Percentiles rank a stretch among this genome's conserved stretches.
Conservation (phyloP, 345 rosid genomes). For the Bruguiera parviflora region DNA sequence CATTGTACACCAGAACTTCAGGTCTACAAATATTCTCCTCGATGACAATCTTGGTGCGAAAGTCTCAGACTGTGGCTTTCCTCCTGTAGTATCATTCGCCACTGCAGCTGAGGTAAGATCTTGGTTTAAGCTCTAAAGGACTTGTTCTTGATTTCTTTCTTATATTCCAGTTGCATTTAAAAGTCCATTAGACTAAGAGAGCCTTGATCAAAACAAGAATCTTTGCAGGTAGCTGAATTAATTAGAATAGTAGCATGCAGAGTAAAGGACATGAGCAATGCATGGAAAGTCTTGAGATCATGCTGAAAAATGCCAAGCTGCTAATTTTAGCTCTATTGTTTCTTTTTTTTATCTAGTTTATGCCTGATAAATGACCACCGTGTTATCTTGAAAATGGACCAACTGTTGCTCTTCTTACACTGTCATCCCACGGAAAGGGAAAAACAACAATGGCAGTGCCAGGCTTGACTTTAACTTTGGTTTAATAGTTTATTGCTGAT, state of each 20-base stretch:
- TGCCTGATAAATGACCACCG: no score
- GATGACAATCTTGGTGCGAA: conserved; percentile 57
- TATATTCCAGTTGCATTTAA: neutral
- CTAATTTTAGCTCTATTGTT: no score
- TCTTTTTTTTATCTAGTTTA: no score
- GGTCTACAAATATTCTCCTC: conserved; percentile 75
- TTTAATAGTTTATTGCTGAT: conserved; percentile 9
- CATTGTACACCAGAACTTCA: conserved; percentile 64
- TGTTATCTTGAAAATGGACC: no score
- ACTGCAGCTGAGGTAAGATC: conserved; percentile 54
- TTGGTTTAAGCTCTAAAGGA: neutral
- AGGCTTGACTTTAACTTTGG: neutral
- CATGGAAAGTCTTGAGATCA: no score
- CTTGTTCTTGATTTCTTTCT: conserved; percentile 1
- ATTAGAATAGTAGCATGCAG: no score
- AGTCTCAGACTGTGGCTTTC: conserved; percentile 80
- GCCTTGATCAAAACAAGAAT: neutral
- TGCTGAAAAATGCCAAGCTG: no score
- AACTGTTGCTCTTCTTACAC: no score
- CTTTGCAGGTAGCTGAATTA: neutral
- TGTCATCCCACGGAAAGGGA: no score
- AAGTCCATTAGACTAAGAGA: neutral
- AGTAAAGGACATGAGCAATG: no score
- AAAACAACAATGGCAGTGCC: no score
- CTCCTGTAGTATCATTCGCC: conserved; percentile 52